Conservation (phyloP, 78 protist species). For the Dictyostelium intermedium region DNA sequence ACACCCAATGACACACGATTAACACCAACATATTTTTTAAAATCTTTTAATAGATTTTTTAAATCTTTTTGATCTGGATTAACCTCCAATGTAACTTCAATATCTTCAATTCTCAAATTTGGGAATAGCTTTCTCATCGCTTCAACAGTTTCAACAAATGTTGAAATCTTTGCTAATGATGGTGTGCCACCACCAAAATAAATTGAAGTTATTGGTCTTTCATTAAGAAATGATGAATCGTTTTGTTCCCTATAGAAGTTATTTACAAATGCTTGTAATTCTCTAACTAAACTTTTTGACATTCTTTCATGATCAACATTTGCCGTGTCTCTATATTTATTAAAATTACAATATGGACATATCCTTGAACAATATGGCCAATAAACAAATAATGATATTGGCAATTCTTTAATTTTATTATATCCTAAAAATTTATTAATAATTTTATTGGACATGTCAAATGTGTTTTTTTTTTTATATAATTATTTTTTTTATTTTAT, state of each 20-base stretch:
- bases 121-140: background rate
- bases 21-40: conserved; percentile 19
- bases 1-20: conserved; percentile 80
- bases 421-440: background rate
- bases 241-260: background rate
- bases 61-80: conserved; percentile 67
- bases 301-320: conserved; percentile 58
- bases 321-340: conserved; percentile 49
- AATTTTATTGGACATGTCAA: background rate
- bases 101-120: background rate
- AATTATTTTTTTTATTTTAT: no score
- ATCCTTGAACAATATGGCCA: conserved; percentile 79
- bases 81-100: conserved; percentile 71
- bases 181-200: conserved; percentile 88
- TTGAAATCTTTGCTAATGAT: conserved; percentile 55
- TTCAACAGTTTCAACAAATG: background rate
- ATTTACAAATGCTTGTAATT: background rate
- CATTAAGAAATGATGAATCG: no score
- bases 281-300: background rate
- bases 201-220: conserved; percentile 33
- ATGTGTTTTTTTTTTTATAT: no score
- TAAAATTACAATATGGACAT: conserved; percentile 82
- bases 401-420: background rate
- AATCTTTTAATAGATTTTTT: conserved; percentile 7
- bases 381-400: conserved; percentile 62